Conservation (phyloP, 257 asterid species). For the Solanum neorickii region DNA sequence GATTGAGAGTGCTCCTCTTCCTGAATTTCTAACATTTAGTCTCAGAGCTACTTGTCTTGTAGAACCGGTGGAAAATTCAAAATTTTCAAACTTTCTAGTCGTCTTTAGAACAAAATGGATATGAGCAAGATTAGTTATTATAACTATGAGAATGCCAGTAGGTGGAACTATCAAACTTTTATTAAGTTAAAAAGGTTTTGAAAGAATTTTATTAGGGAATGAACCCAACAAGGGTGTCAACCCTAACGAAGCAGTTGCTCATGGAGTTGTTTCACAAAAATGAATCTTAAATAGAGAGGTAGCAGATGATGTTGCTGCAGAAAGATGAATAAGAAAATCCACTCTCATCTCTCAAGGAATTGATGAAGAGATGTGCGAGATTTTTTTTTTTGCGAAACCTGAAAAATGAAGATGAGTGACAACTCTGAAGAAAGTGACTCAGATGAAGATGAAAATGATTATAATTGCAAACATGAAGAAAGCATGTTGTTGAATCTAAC, state of each 20-base stretch:
- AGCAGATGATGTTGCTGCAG: not conserved
- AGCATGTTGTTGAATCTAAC: not conserved
- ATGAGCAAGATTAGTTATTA: not conserved
- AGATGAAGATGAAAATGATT: not conserved
- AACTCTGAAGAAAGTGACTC: not conserved
- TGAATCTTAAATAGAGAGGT: not conserved
- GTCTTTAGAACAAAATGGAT: not conserved
- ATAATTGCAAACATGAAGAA: not conserved
- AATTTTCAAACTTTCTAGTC: not conserved
- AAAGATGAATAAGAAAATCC: not conserved
- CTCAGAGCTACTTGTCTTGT: not conserved
- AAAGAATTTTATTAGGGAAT: not conserved
- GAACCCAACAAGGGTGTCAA: not conserved
- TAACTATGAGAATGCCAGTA: not conserved
- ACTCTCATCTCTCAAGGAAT: not conserved
- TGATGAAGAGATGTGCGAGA: not conserved
- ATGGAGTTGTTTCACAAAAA: not conserved
- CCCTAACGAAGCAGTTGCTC: not conserved
- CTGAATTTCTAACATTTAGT: not conserved
- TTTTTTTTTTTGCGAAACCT: not conserved
- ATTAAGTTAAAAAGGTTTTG: not conserved
- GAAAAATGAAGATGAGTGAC: not conserved
- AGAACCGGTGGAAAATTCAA: not conserved
- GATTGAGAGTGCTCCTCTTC: not conserved
- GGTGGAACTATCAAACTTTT: not conserved